A percentile compares a stretch with the other conserved stretches of the same genome.
Conservation (phyloP, 495 filamentous ascomycete genomes). For the Penicillium malachiteum region DNA sequence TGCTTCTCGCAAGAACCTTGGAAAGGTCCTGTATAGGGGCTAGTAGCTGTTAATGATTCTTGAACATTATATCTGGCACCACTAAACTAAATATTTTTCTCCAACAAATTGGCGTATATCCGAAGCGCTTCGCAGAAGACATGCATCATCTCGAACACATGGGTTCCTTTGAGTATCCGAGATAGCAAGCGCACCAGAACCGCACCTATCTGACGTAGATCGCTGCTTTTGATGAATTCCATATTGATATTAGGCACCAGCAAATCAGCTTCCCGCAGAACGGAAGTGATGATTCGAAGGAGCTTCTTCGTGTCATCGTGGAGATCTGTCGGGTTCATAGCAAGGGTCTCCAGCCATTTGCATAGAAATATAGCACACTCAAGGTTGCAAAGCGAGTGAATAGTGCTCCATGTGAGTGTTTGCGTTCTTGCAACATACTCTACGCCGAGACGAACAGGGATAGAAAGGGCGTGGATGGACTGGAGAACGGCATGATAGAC, state of each 20-base stretch:
- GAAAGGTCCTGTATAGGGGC: no score
- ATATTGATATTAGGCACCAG: background rate
- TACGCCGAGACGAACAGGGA: conserved; percentile 40
- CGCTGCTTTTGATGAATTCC: background rate
- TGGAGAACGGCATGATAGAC: conserved; percentile 35
- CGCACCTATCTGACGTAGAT: background rate
- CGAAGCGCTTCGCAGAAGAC: conserved; percentile 2
- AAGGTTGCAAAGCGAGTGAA: conserved; percentile 35
- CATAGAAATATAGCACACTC: conserved; percentile 12
- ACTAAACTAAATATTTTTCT: background rate
- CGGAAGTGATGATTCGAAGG: conserved; percentile 2
- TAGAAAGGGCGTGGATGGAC: conserved; percentile 39
- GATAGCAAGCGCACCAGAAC: conserved; percentile 3
- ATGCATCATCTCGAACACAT: conserved; percentile 10
- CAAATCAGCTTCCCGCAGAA: conserved; percentile 2
- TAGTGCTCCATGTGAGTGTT: conserved; percentile 38
- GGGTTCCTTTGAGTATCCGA: conserved; percentile 1
- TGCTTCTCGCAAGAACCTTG: no score
- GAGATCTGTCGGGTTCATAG: background rate
- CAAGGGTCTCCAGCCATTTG: conserved; percentile 14
- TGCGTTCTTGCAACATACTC: conserved; percentile 33
- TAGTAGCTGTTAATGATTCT: background rate
- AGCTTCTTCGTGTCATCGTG: conserved; percentile 1
- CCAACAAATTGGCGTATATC: background rate
- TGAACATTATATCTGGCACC: background rate